These are phyloP conservation scores for Stemphylium beticola DNA, from an alignment of 2,329 filamentous ascomycete genomes.

Conservation along the genomic window DNA sequence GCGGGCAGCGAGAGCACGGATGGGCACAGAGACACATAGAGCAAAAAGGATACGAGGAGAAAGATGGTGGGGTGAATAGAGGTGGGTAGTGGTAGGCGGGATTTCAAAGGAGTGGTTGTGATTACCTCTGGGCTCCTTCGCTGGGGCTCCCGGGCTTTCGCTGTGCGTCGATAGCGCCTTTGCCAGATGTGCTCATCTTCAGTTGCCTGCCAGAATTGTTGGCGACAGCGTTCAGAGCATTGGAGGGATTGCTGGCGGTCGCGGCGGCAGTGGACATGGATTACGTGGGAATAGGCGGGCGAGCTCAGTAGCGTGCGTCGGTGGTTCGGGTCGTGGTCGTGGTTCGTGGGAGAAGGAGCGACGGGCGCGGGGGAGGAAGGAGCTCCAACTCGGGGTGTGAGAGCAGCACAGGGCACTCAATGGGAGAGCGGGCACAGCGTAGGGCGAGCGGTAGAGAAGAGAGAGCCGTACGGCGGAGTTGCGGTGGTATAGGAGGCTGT, in stretches of 20 bases:
- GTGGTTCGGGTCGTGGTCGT: slow-evolving; percentile 7
- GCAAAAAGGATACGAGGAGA: neutral
- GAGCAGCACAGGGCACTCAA: slow-evolving; percentile 36
- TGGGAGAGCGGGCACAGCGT: slow-evolving; percentile 24
- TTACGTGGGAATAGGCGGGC: slow-evolving; percentile 23
- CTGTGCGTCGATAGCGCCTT: slow-evolving; percentile 56
- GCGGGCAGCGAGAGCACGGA: neutral
- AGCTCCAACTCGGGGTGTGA: slow-evolving; percentile 19
- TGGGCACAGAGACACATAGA: neutral
- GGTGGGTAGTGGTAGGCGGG: neutral
- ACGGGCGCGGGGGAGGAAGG: slow-evolving; percentile 21
- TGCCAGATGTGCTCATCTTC: slow-evolving; percentile 58
- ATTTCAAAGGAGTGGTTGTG: slow-evolving; percentile 4
- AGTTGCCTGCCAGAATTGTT: slow-evolving; percentile 51
- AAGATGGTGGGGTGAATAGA: neutral
- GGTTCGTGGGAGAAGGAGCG: slow-evolving; percentile 25
- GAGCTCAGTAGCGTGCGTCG: slow-evolving; percentile 18
- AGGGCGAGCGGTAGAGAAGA: slow-evolving; percentile 13
- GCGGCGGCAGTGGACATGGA: slow-evolving; percentile 45
- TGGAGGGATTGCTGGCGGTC: slow-evolving; percentile 39
- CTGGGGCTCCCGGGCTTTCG: slow-evolving; percentile 64
- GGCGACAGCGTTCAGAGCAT: slow-evolving; percentile 45
- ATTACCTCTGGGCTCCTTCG: slow-evolving; percentile 62
- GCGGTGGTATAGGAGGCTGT: slow-evolving; percentile 29
- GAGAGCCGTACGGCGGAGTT: slow-evolving; percentile 29